Evolutionary conservation across 2,329 filamentous ascomycete species (phyloP).

Genomic region (Reticulascus tulasneorum): DNA sequence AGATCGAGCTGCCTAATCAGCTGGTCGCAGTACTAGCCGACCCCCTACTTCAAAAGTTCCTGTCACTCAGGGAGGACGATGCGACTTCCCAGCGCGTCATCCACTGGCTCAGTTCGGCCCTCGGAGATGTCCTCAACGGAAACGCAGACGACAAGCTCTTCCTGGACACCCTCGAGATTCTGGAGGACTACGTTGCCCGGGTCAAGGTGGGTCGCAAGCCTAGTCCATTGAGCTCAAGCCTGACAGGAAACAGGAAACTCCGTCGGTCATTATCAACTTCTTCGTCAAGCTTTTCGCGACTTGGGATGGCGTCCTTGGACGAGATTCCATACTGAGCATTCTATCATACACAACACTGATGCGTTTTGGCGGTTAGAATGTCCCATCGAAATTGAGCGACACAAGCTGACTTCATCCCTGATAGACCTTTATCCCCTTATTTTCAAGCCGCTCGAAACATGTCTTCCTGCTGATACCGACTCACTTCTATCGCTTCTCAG

Average conservation of each 20-base stretch:
- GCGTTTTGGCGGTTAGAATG: conserved; percentile 35
- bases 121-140: conserved; percentile 52
- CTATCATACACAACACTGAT: conserved; percentile 51
- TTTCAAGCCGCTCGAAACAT: conserved; percentile 46
- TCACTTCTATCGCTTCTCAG: conserved; percentile 58
- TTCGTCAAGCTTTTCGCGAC: conserved; percentile 48
- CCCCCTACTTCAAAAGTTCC: conserved; percentile 72
- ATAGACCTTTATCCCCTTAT: conserved; percentile 48
- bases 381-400: background rate
- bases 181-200: conserved; percentile 52
- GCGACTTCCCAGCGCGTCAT: conserved; percentile 49
- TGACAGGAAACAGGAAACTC: conserved; percentile 18
- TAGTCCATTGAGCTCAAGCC: background rate
- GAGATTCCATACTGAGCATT: conserved; percentile 52
- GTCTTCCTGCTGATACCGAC: conserved; percentile 22
- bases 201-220: conserved; percentile 44
- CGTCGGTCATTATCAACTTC: conserved; percentile 45
- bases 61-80: conserved; percentile 58
- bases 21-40: conserved; percentile 73
- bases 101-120: conserved; percentile 55
- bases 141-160: conserved; percentile 45
- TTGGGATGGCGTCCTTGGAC: conserved; percentile 60
- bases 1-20: conserved; percentile 77
- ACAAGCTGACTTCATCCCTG: conserved; percentile 18
- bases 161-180: conserved; percentile 50